Percentiles rank a stretch among this genome's conserved stretches.
Conservation (phyloP, 2,329 filamentous ascomycete genomes). For the Coniochaeta prunicola region DNA sequence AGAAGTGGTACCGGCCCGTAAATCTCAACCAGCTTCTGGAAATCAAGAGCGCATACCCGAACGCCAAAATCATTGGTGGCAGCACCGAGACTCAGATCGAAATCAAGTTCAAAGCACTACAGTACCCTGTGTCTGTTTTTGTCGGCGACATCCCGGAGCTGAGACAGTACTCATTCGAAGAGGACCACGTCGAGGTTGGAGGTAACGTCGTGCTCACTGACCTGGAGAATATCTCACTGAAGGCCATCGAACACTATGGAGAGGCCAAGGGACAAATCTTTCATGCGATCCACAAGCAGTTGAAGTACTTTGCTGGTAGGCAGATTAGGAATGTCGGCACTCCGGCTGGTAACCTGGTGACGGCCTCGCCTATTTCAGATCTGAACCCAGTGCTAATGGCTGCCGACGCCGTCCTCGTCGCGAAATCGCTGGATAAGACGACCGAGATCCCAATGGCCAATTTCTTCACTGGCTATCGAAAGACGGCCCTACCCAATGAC, state of each 20-base stretch:
- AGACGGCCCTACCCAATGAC: slow-evolving; percentile 72
- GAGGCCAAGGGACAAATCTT: slow-evolving; percentile 68
- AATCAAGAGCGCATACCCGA: slow-evolving; percentile 79
- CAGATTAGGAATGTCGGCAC: slow-evolving; percentile 98
- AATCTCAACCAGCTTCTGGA: slow-evolving; percentile 82
- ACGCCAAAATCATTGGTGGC: slow-evolving; percentile 89
- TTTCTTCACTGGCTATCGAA: slow-evolving; percentile 89
- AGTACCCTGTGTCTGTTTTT: slow-evolving; percentile 84
- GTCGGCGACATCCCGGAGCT: slow-evolving; percentile 91
- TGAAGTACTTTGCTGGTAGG: slow-evolving; percentile 88
- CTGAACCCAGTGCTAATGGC: slow-evolving; percentile 91
- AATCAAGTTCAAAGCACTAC: slow-evolving; percentile 93
- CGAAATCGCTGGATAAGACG: slow-evolving; percentile 66
- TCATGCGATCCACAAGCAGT: slow-evolving; percentile 83
- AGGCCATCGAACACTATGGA: slow-evolving; percentile 77
- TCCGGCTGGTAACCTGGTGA: slow-evolving; percentile 87
- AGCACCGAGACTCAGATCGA: slow-evolving; percentile 98
- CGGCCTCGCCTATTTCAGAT: slow-evolving; percentile 93
- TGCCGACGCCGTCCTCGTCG: slow-evolving; percentile 72
- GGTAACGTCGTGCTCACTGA: slow-evolving; percentile 92
- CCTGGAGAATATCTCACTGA: slow-evolving; percentile 73
- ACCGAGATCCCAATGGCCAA: slow-evolving; percentile 83
- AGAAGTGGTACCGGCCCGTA: slow-evolving; percentile 87
- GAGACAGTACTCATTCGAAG: slow-evolving; percentile 69
- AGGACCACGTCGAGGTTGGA: slow-evolving; percentile 82